Percentiles rank a stretch among this genome's conserved stretches.
These are phyloP conservation scores for Trichoderma cornu-damae DNA, from an alignment of 2,329 filamentous ascomycete genomes.

Conservation along the genomic window DNA sequence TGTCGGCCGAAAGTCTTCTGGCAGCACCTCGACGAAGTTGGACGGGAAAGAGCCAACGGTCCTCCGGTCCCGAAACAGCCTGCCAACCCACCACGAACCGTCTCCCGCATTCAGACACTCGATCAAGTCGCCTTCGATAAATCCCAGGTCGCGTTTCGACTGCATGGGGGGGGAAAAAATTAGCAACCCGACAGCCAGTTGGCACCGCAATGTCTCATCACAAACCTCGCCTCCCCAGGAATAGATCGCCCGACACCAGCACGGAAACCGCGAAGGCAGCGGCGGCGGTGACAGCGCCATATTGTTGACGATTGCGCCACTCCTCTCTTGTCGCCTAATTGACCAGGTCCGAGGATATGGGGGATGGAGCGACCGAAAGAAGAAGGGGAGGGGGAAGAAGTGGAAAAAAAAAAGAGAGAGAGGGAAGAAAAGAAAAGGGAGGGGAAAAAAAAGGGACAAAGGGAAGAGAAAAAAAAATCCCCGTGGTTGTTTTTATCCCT, in stretches of 20 bases:
- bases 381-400: not conserved
- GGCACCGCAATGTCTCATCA: not conserved
- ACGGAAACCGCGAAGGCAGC: slow-evolving; percentile 76
- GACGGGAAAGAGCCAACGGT: slow-evolving; percentile 92
- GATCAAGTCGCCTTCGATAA: slow-evolving; percentile 95
- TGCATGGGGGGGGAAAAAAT: slow-evolving; percentile 35
- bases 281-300: slow-evolving; percentile 54
- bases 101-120: slow-evolving; percentile 97
- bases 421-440: not conserved
- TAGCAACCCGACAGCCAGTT: slow-evolving; percentile 20
- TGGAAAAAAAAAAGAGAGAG: not conserved
- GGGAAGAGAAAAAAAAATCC: slow-evolving; percentile 1
- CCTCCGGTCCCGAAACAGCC: slow-evolving; percentile 80
- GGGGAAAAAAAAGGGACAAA: not conserved
- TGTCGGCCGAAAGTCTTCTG: slow-evolving; percentile 76
- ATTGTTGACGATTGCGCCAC: slow-evolving; percentile 21
- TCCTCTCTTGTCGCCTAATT: slow-evolving; percentile 3
- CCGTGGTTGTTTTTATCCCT: slow-evolving; percentile 16
- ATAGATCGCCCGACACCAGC: slow-evolving; percentile 86
- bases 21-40: slow-evolving; percentile 91
- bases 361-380: not conserved
- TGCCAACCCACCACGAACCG: slow-evolving; percentile 97
- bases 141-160: slow-evolving; percentile 91
- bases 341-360: not conserved
- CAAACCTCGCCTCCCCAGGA: slow-evolving; percentile 81